Percentiles rank a stretch among this genome's conserved stretches.
phyloP scores from a whole-genome alignment of 352 stramenopile genomes.

The Globisporangium apiculatum region DNA sequence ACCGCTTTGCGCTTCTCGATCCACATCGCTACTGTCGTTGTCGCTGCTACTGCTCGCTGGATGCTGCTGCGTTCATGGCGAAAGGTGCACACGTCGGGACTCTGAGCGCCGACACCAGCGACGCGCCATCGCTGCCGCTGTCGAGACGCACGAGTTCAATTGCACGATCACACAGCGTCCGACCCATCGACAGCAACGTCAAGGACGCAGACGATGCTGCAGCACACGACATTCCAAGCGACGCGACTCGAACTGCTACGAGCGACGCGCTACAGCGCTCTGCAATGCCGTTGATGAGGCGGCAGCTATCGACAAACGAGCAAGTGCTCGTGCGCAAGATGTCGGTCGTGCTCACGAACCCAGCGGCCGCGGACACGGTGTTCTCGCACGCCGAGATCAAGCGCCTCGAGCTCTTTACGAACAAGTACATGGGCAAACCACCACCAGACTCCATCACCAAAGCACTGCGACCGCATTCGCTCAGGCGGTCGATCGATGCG shows the following conservation, averaged over 20 bases:
- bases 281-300: background rate
- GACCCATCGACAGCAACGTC: background rate
- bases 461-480: background rate
- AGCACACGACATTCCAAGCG: background rate
- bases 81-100: conserved; percentile 6
- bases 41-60: background rate
- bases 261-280: background rate
- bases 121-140: background rate
- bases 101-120: conserved; percentile 3
- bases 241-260: background rate
- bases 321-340: conserved; percentile 34
- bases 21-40: background rate
- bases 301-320: conserved; percentile 32
- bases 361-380: conserved; percentile 26
- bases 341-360: conserved; percentile 43
- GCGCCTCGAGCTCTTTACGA: conserved; percentile 31
- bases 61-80: conserved; percentile 6
- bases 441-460: background rate
- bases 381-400: conserved; percentile 34
- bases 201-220: background rate
- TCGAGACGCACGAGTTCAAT: background rate
- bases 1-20: no score
- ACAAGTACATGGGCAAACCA: conserved; percentile 26
- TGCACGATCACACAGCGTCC: background rate
- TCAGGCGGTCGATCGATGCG: conserved; percentile 11